Base-by-base conservation (phyloP, 2,329 filamentous ascomycete species). In the Xylariaceae sp. region DNA sequence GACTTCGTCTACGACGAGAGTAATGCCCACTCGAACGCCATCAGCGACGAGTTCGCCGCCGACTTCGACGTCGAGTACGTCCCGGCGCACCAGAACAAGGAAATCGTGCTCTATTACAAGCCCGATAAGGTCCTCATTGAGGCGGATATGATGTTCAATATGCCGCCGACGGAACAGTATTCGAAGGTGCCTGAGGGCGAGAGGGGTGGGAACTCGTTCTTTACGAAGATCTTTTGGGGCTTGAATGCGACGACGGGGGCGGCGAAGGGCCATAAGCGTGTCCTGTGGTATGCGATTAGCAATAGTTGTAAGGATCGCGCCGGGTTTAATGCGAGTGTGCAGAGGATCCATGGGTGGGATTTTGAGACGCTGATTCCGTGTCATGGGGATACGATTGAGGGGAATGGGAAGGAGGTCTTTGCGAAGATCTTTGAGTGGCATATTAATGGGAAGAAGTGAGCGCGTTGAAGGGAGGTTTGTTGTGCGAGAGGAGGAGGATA, bases 21-120 rank as follows among this genome's bases (percentile, higher is more conserved):
- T 55, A 80, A 82, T 62, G 79, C 80, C 59, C 67, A 73, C 35
- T 71, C 75, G 30, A 73, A 80, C 35, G 78, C 76, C 51, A 82
- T 97, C 61, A 83, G 85, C 52, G 78, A 83, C 0, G 92, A 93
- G 58, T 97, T 99, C 72, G 91, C 96, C 69, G 75, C 78, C 11
- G 92, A 97, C 66, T 97, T 97, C 70, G 87, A 90, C 41, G 85
- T 84, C 67, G 92, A 96, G 74, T 96, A 89, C 73, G 87, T 97
- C 58, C 82, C 89, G 67, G 84, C 84, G 2, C 84, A 97, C 74
- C 76, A 80, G 35, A 97, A 95, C 77, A 88, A 90, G 71, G 94
- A 99, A 75, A 77, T 97, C 35, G 91, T 94, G 30, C 91, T 97
- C 75, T 78, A 87, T 70, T 92, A 96, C 79, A 88, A 86, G 72